Conservation (phyloP, 1,284 basidiomycete species). For the Bjerkandera adusta region DNA sequence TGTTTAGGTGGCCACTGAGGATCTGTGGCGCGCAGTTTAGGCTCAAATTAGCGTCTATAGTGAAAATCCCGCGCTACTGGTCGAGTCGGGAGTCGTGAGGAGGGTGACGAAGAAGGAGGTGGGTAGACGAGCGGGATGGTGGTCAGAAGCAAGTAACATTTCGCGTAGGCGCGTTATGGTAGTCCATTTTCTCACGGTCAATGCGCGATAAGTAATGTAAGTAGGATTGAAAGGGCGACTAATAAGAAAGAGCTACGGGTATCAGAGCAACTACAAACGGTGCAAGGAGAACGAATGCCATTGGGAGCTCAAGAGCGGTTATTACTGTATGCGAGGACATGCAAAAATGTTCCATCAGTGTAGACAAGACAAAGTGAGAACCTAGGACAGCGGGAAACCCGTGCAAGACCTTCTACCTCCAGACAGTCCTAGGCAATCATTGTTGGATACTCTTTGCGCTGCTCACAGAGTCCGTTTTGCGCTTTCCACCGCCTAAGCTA, state of each 20-base stretch:
- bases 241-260: conserved; percentile 17
- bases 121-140: too few species aligned
- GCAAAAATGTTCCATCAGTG: conserved; percentile 9
- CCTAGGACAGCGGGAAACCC: not conserved
- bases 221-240: not conserved
- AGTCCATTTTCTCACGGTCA: too few species aligned
- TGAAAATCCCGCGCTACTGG: too few species aligned
- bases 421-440: not conserved
- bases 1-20: too few species aligned
- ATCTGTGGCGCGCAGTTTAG: too few species aligned
- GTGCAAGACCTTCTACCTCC: not conserved
- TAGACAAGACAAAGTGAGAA: not conserved
- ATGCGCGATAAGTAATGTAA: too few species aligned
- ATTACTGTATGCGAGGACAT: conserved; percentile 5
- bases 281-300: not conserved
- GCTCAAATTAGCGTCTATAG: too few species aligned
- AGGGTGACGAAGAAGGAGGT: too few species aligned
- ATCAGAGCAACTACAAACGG: conserved; percentile 16
- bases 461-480: conserved; percentile 53
- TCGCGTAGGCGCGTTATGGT: too few species aligned
- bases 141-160: too few species aligned
- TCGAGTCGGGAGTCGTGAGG: too few species aligned
- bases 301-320: not conserved
- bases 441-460: conserved; percentile 27
- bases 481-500: conserved; percentile 38